These are phyloP conservation scores for Cicer pinnatifidum DNA, from an alignment of 306 rosid species.

Conservation along the genomic window DNA sequence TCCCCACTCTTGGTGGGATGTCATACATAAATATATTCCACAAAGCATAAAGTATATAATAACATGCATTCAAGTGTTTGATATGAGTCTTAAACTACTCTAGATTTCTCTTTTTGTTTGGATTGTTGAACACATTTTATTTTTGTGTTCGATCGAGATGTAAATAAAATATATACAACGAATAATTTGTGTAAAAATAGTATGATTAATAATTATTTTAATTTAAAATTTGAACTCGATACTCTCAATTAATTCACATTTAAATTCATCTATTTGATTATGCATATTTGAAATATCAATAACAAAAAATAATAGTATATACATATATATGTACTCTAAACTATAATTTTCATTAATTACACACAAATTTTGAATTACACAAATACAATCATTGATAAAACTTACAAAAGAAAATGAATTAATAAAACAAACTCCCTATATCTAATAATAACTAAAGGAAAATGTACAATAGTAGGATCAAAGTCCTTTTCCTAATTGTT, in stretches of 20 bases:
- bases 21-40: conserved; percentile 44
- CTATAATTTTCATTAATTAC: background rate
- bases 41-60: conserved; percentile 40
- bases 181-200: no score
- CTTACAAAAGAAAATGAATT: background rate
- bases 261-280: background rate
- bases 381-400: background rate
- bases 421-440: conserved; percentile 34
- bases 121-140: no score
- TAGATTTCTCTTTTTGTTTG: background rate
- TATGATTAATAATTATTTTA: no score
- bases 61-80: background rate
- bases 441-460: conserved; percentile 30
- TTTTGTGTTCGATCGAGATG: no score
- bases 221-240: no score
- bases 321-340: background rate
- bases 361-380: background rate
- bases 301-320: background rate
- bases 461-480: conserved; percentile 44
- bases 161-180: no score
- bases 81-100: conserved; percentile 16
- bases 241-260: no score
- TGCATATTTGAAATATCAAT: conserved; percentile 28
- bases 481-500: conserved; percentile 33
- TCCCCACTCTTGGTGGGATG: conserved; percentile 49